These are phyloP conservation scores for Aspergillus conjunctus DNA, from an alignment of 495 filamentous ascomycete genomes.

Conservation along the genomic window DNA sequence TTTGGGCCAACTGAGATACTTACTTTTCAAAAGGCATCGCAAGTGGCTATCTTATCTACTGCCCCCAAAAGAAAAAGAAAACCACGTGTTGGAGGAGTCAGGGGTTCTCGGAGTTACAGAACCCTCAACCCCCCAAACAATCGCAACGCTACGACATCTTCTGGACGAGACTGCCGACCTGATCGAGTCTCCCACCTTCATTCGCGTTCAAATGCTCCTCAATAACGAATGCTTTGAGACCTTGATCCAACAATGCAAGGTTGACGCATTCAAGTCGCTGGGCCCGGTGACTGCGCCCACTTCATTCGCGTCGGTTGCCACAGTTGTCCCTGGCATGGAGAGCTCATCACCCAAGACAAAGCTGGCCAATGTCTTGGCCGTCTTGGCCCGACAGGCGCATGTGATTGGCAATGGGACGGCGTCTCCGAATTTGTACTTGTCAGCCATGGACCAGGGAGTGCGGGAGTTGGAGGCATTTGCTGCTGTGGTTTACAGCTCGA, in stretches of 20 bases:
- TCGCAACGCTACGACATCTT: constrained; percentile 73
- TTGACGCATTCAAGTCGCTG: constrained; percentile 71
- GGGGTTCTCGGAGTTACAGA: constrained; percentile 65
- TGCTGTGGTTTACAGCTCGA: constrained; percentile 90
- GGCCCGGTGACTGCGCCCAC: constrained; percentile 46
- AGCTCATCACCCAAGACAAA: constrained; percentile 61
- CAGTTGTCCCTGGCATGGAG: constrained; percentile 35
- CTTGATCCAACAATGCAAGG: constrained; percentile 74
- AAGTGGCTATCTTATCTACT: constrained; percentile 87
- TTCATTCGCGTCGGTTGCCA: constrained; percentile 46
- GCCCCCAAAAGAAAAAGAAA: constrained; percentile 74
- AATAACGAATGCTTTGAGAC: constrained; percentile 85
- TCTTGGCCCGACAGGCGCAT: constrained; percentile 86
- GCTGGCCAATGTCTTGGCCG: constrained; percentile 84
- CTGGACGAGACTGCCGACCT: constrained; percentile 95
- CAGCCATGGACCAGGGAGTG: constrained; percentile 74
- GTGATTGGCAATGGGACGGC: constrained; percentile 77
- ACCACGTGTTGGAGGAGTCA: constrained; percentile 78
- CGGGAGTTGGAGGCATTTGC: constrained; percentile 91
- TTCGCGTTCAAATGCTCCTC: constrained; percentile 77
- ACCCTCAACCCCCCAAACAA: constrained; percentile 43
- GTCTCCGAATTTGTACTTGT: constrained; percentile 78
- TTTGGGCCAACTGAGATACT: not conserved
- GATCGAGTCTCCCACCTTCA: constrained; percentile 89
- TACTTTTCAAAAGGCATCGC: constrained; percentile 25